These are phyloP conservation scores for Kodamaea fukazawae DNA, from an alignment of 805 yeast species.

Conservation along the genomic window DNA sequence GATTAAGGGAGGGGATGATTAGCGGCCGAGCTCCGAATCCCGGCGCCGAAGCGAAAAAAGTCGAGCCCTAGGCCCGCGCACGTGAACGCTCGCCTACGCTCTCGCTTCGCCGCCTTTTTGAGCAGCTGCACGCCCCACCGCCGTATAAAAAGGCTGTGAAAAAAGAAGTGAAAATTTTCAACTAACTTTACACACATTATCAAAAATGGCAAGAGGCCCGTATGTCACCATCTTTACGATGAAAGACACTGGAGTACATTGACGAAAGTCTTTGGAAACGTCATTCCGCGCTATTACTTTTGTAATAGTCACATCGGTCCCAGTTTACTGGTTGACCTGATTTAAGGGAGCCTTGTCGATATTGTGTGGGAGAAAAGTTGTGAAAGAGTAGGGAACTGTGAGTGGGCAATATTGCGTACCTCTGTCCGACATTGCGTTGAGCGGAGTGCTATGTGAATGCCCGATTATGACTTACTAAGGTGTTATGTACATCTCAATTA, in stretches of 20 bases:
- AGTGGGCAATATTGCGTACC: too few species aligned
- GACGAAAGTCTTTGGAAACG: conserved; percentile 15
- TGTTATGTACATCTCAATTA: too few species aligned
- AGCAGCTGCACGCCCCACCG: too few species aligned
- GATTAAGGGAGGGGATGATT: too few species aligned
- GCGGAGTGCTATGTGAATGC: too few species aligned
- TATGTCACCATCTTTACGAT: conserved; percentile 30
- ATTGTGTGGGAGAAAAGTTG: conserved; percentile 25
- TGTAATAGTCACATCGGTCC: conserved; percentile 6
- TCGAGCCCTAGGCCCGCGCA: neutral
- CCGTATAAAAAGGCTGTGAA: neutral
- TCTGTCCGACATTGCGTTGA: too few species aligned
- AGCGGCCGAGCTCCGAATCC: neutral
- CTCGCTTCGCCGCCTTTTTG: too few species aligned
- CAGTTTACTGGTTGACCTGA: neutral
- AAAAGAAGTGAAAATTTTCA: conserved; percentile 1
- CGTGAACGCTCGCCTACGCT: too few species aligned
- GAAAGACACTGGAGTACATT: conserved; percentile 20
- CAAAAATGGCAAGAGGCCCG: conserved; percentile 56
- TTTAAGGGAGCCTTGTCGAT: conserved; percentile 49
- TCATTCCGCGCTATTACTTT: conserved; percentile 12
- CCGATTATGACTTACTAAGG: too few species aligned
- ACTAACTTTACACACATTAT: conserved; percentile 16
- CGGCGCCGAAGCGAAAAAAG: neutral
- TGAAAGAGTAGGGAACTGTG: too few species aligned